phyloP scores from a whole-genome alignment of 2,329 filamentous ascomycete species.

The Neofusicoccum parvum region DNA sequence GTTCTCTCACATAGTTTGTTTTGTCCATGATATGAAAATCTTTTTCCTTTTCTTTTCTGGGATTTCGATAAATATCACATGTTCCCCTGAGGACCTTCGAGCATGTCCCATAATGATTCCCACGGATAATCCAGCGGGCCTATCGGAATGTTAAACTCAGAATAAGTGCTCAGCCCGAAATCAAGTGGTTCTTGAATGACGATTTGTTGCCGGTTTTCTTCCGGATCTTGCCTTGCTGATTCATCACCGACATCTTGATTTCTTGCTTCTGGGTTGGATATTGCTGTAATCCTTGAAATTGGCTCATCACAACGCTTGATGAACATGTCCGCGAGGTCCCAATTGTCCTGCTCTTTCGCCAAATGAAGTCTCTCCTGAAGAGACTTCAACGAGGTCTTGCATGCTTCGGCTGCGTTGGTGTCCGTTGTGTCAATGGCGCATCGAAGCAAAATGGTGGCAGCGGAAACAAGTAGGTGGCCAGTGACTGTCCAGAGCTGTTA shows the following conservation, averaged over 20 bases:
- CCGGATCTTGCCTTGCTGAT: neutral
- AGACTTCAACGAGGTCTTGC: neutral
- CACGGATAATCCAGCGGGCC: slow-evolving; percentile 6
- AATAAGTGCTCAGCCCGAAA: neutral
- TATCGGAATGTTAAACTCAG: neutral
- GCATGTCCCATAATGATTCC: slow-evolving; percentile 12
- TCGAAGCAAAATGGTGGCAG: slow-evolving; percentile 55
- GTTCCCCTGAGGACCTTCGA: neutral
- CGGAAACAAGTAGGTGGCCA: slow-evolving; percentile 56
- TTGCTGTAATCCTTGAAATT: slow-evolving; percentile 5
- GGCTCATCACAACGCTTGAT: slow-evolving; percentile 14
- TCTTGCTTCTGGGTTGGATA: too few species aligned
- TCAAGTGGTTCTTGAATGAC: neutral
- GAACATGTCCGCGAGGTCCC: slow-evolving; percentile 21
- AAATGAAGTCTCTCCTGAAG: neutral
- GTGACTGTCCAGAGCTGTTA: slow-evolving; percentile 39
- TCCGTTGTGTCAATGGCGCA: slow-evolving; percentile 56
- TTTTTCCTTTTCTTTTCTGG: too few species aligned
- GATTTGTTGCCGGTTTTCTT: neutral
- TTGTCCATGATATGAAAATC: too few species aligned
- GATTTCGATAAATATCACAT: neutral
- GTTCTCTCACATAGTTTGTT: too few species aligned
- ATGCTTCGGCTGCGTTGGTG: slow-evolving; percentile 19
- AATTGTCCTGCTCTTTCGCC: slow-evolving; percentile 3
- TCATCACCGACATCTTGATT: neutral